These are phyloP conservation scores for Boletus pseudopeckii DNA, from an alignment of 768 basidiomycete genomes.

Conservation along the genomic window DNA sequence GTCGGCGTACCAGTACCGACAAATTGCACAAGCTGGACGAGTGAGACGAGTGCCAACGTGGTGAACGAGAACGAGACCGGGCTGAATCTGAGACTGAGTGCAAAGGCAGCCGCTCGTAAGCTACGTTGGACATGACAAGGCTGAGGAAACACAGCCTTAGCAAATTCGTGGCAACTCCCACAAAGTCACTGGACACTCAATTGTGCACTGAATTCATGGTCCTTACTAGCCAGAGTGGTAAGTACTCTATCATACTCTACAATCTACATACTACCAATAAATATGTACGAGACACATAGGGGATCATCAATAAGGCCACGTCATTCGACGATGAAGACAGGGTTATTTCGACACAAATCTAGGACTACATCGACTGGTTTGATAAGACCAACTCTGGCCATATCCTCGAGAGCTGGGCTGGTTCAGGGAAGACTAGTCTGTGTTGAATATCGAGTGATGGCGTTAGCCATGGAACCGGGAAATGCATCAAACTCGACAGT, in stretches of 20 bases:
- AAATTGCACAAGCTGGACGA: conserved; percentile 21
- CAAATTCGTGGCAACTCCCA: neutral
- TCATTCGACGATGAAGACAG: neutral
- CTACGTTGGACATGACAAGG: conserved; percentile 36
- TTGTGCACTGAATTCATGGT: too few species aligned
- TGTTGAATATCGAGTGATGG: neutral
- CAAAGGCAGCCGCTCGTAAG: conserved; percentile 51
- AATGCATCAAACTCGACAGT: neutral
- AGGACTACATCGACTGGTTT: neutral
- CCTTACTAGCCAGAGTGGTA: too few species aligned
- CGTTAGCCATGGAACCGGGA: neutral
- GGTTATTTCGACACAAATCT: neutral
- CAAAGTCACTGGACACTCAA: too few species aligned
- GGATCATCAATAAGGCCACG: conserved; percentile 9
- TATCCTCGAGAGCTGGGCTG: neutral
- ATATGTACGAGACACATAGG: neutral
- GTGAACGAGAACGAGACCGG: conserved; percentile 26
- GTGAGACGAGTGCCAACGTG: conserved; percentile 25
- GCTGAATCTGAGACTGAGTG: conserved; percentile 38
- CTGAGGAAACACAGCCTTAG: neutral
- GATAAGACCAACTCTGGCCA: neutral
- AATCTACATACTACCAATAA: too few species aligned
- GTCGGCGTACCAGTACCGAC: conserved; percentile 33
- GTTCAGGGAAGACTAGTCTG: neutral
- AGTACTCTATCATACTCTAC: too few species aligned